Percentiles rank a stretch among this genome's conserved stretches.
Evolutionary conservation across 1,139 yeast genomes (phyloP).

Genomic region (Kodamaea arcana): DNA sequence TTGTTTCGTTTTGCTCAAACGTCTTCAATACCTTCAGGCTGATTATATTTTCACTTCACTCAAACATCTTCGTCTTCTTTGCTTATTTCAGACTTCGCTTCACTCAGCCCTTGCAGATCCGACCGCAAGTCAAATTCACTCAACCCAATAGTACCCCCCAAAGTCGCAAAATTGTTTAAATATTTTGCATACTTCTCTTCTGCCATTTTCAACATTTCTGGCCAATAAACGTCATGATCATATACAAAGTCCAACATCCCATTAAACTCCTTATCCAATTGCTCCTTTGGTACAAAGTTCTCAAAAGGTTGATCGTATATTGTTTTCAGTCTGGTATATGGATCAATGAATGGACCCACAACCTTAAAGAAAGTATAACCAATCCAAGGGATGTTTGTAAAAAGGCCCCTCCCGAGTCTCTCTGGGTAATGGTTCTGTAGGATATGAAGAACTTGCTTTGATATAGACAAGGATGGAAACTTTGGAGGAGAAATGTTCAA

Average conservation of each 20-base stretch:
- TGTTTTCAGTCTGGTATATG: conserved; percentile 46
- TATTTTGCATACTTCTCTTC: conserved; percentile 34
- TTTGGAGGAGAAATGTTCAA: conserved; percentile 34
- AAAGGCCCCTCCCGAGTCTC: conserved; percentile 44
- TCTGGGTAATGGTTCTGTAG: conserved; percentile 82
- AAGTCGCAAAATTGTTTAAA: conserved; percentile 33
- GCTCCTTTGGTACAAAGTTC: conserved; percentile 42
- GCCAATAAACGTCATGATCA: conserved; percentile 42
- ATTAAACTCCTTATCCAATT: conserved; percentile 45
- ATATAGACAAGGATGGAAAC: conserved; percentile 41
- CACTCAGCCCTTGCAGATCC: too few relatives aligned
- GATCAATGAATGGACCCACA: conserved; percentile 48
- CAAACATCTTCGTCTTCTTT: too few relatives aligned
- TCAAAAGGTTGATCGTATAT: conserved; percentile 47
- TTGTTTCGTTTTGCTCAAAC: too few relatives aligned
- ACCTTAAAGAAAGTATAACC: conserved; percentile 47
- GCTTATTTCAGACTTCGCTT: too few relatives aligned
- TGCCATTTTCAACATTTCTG: conserved; percentile 38
- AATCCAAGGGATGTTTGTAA: conserved; percentile 46
- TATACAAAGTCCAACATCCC: conserved; percentile 43
- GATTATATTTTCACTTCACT: too few relatives aligned
- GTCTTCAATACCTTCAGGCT: too few relatives aligned
- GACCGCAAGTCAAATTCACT: conserved; percentile 41
- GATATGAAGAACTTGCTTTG: conserved; percentile 75
- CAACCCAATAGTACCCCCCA: conserved; percentile 41